A percentile compares a stretch with the other conserved stretches of the same genome.
Conservation (phyloP, 2,329 filamentous ascomycete genomes). For the Penicillium concentricum region DNA sequence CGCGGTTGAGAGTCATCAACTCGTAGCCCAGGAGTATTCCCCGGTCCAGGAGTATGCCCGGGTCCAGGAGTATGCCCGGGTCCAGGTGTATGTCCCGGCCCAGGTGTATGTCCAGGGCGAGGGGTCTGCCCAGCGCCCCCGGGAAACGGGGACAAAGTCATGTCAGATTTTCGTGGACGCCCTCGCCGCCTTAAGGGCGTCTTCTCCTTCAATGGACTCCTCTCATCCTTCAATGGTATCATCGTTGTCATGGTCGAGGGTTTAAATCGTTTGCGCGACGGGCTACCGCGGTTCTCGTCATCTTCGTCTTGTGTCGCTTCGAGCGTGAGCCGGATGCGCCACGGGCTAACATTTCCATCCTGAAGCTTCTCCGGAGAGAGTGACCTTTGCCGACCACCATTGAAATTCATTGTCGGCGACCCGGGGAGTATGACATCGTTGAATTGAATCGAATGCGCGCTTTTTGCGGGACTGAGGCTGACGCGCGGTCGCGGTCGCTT, state of each 20-base stretch:
- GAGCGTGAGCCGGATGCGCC: slow-evolving; percentile 50
- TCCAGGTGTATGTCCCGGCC: slow-evolving; percentile 19
- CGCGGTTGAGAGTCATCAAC: slow-evolving; percentile 32
- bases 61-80: slow-evolving; percentile 23
- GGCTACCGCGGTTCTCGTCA: slow-evolving; percentile 31
- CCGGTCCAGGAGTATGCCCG: slow-evolving; percentile 11
- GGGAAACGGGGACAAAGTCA: slow-evolving; percentile 36
- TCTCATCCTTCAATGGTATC: slow-evolving; percentile 43
- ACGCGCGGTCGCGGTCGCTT: slow-evolving; percentile 28
- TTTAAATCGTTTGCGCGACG: slow-evolving; percentile 32
- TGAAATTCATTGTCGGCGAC: slow-evolving; percentile 35
- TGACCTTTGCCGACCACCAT: slow-evolving; percentile 29
- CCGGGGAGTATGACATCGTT: slow-evolving; percentile 44
- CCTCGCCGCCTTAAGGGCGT: slow-evolving; percentile 45
- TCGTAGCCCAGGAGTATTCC: slow-evolving; percentile 19
- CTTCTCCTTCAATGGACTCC: slow-evolving; percentile 27
- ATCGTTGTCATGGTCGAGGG: slow-evolving; percentile 40
- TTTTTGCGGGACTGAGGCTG: slow-evolving; percentile 38
- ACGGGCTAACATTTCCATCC: slow-evolving; percentile 46
- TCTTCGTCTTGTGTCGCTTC: slow-evolving; percentile 48
- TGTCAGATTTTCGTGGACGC: slow-evolving; percentile 44
- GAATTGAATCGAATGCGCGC: slow-evolving; percentile 42
- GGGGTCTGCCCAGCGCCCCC: slow-evolving; percentile 29
- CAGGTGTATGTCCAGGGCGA: slow-evolving; percentile 22
- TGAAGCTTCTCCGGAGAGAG: slow-evolving; percentile 41